Conservation (phyloP, 2,329 filamentous ascomycete genomes). For the Exophiala oligosperma region DNA sequence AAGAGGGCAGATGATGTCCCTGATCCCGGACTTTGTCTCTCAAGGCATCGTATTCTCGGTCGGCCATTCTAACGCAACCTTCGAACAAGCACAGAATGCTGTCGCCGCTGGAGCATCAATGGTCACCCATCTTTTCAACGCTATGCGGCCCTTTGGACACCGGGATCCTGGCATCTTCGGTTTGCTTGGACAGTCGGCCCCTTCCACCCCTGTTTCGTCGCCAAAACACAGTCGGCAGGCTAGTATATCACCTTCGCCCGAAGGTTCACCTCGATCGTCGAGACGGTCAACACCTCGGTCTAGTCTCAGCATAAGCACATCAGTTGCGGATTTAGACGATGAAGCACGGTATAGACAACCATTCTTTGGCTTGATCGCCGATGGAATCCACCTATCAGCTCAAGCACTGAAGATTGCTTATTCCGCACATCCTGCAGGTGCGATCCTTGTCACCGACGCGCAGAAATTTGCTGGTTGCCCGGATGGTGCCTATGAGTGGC, state of each 20-base stretch:
- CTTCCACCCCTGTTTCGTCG: slow-evolving; percentile 24
- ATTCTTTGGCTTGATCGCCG: slow-evolving; percentile 85
- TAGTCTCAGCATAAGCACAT: slow-evolving; percentile 25
- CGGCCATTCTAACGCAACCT: slow-evolving; percentile 84
- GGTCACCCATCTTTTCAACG: slow-evolving; percentile 94
- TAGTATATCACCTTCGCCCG: slow-evolving; percentile 18
- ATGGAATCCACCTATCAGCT: slow-evolving; percentile 87
- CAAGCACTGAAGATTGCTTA: slow-evolving; percentile 87
- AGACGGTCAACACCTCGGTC: slow-evolving; percentile 25
- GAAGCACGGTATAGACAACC: slow-evolving; percentile 46
- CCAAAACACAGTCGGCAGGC: slow-evolving; percentile 20
- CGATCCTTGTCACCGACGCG: slow-evolving; percentile 88
- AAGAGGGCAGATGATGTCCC: slow-evolving; percentile 64
- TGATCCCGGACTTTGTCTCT: slow-evolving; percentile 66
- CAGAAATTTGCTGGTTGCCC: slow-evolving; percentile 84
- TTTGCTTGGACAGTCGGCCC: slow-evolving; percentile 68
- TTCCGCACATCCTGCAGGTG: slow-evolving; percentile 78
- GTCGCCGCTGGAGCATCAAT: slow-evolving; percentile 76
- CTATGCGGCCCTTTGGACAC: slow-evolving; percentile 87
- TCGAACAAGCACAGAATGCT: slow-evolving; percentile 73
- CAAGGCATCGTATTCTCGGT: slow-evolving; percentile 75
- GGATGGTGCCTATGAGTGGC: slow-evolving; percentile 84
- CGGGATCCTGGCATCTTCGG: slow-evolving; percentile 90
- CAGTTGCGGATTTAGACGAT: slow-evolving; percentile 20
- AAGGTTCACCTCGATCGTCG: slow-evolving; percentile 23